A percentile compares a stretch with the other conserved stretches of the same genome.
Evolutionary conservation across 2,329 filamentous ascomycete species (phyloP).

Genomic region (Daldinia eschscholtzii): DNA sequence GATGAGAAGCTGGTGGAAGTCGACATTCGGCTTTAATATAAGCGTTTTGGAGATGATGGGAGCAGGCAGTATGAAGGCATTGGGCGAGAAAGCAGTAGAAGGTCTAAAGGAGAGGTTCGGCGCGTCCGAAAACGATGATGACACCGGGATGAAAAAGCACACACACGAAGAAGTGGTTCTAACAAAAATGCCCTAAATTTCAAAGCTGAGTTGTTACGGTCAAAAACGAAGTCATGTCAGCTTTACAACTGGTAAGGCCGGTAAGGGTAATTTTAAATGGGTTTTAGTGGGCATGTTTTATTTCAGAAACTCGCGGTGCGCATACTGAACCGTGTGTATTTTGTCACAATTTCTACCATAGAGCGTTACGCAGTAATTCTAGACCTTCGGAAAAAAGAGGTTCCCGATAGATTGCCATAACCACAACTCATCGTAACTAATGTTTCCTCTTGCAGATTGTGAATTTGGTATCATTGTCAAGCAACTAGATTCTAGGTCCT

Average conservation of each 20-base stretch:
- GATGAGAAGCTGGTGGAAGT: slow-evolving; percentile 8
- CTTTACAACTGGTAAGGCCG: not conserved
- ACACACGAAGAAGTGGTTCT: slow-evolving; percentile 3
- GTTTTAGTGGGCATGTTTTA: not conserved
- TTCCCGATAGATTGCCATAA: not conserved
- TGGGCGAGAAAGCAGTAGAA: slow-evolving; percentile 4
- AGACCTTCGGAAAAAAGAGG: not conserved
- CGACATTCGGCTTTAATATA: not conserved
- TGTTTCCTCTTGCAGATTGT: not conserved
- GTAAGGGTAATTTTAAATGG: not conserved
- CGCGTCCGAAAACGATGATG: not conserved
- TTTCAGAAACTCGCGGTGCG: not conserved
- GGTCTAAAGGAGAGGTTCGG: not conserved
- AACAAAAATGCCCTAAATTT: slow-evolving; percentile 3
- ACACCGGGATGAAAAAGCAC: not conserved
- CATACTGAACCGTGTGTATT: not conserved
- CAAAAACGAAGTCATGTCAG: not conserved
- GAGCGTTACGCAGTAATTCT: not conserved
- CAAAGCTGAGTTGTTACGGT: not conserved
- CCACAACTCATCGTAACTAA: not conserved
- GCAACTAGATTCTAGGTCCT: slow-evolving; percentile 10
- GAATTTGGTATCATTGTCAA: not conserved
- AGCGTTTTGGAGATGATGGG: slow-evolving; percentile 3
- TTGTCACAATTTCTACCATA: not conserved
- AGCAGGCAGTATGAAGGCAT: not conserved